Evolutionary conservation across 345 rosid species (phyloP), one percentile per base, ranked within the genome.

Genomic region (Kernera saxatilis): DNA sequence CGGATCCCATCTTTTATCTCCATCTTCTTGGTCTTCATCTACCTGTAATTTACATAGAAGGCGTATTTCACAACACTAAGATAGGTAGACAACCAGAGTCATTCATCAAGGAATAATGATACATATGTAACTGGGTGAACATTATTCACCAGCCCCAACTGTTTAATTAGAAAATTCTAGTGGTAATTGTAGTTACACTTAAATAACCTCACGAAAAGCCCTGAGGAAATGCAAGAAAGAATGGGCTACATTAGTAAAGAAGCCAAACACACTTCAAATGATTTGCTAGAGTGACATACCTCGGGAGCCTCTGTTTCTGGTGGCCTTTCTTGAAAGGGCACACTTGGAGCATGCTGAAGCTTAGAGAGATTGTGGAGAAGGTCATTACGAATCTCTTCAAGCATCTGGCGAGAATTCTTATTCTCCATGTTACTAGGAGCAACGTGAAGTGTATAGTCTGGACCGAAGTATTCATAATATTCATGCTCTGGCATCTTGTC

Each of bases 271-370:
- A 71, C 61, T 53, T 33, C 32, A 41, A 61, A 48, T 59, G 6
- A 57, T 40, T 62, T 18, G 33, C 50, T 43, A 12, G 22, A 43
- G 73, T 29, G 67, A 76, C 77, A 67, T 43, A 88, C 94, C 91
- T 88, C 94, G 43, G 91, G 87, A 74, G 84, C 46, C 78, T 86
- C 88, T 21, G 96, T 83, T 60, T 89, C 93, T 56, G 97, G 96
- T 29, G 83, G 89, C 63, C 93, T 83, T 80, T 91, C 99, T 77
- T 86, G 95, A 79, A 94, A 94, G 53, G 79, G 97, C 27, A 91
- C 90, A 79, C 99, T 89, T 51, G 99, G 97, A 59, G 99, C 97
- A 88, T 94, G 99, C 82, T 83, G 93, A 75, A 94, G 93, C 80
- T 67, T 94, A 46, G 97, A 85, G 73, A 94, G 95, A 81, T 94